A percentile compares a stretch with the other conserved stretches of the same genome.
Evolutionary conservation across 176 grass and related monocot genomes (phyloP).

Genomic region (Secale cereale): DNA sequence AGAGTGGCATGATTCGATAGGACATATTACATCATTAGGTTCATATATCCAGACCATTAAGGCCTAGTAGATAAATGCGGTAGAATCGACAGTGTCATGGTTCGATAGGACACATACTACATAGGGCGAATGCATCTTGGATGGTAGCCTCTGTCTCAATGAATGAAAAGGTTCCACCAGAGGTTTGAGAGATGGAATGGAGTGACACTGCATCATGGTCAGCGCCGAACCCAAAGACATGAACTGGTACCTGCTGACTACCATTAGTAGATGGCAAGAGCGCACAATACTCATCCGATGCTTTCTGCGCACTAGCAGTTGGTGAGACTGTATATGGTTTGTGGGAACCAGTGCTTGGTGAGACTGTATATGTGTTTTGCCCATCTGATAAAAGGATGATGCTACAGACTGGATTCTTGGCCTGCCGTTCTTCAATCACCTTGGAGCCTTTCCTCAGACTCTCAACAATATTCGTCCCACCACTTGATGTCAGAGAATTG

Average conservation of each 20-base stretch:
- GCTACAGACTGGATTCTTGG: constrained; percentile 93
- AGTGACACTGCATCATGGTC: constrained; percentile 78
- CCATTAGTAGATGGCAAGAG: constrained; percentile 60
- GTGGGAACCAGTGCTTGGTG: constrained; percentile 50
- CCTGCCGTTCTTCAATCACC: constrained; percentile 74
- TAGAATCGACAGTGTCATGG: too few species aligned
- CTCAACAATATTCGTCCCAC: constrained; percentile 86
- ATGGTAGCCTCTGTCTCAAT: constrained; percentile 86
- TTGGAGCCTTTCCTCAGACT: constrained; percentile 93
- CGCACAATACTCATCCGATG: constrained; percentile 49
- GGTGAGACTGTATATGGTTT: constrained; percentile 1
- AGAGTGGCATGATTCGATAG: too few species aligned
- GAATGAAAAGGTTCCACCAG: constrained; percentile 90
- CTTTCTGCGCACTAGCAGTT: constrained; percentile 3
- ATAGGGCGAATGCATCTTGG: constrained; percentile 94
- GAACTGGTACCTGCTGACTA: constrained; percentile 61
- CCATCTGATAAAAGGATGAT: constrained; percentile 92
- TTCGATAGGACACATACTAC: too few species aligned
- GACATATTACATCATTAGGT: too few species aligned
- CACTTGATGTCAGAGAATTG: constrained; percentile 69
- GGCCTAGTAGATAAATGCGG: too few species aligned
- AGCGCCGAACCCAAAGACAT: constrained; percentile 84
- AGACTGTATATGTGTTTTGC: constrained; percentile 75
- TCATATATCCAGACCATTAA: too few species aligned
- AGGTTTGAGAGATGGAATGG: constrained; percentile 87